Evolutionary conservation across 2,329 filamentous ascomycete species (phyloP).

Genomic region (Colletotrichum eleusines): DNA sequence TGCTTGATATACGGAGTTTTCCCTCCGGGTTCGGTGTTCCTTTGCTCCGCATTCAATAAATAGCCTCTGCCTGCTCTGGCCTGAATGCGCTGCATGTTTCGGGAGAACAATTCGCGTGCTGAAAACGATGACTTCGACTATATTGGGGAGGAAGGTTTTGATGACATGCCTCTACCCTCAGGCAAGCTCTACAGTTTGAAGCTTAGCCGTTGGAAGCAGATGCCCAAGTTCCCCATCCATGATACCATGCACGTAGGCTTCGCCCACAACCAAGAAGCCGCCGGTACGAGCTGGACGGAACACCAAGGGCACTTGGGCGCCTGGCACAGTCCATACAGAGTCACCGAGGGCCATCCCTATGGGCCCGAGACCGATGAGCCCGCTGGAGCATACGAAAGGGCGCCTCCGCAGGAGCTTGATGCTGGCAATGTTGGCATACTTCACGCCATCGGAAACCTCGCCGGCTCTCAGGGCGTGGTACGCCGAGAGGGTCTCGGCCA

Average conservation of each 20-base stretch:
- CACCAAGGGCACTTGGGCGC: constrained; percentile 1
- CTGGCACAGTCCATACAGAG: constrained; percentile 3
- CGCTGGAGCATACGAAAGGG: not conserved
- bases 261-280: not conserved
- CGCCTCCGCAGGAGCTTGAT: constrained; percentile 8
- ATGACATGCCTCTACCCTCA: not conserved
- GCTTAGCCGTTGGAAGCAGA: not conserved
- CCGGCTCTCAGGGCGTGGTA: constrained; percentile 12
- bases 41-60: too few species aligned
- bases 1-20: too few species aligned
- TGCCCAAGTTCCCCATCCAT: constrained; percentile 11
- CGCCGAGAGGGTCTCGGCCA: not conserved
- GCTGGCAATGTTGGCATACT: constrained; percentile 14
- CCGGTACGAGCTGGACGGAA: not conserved
- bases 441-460: constrained; percentile 1
- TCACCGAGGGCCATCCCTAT: not conserved
- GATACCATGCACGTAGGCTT: constrained; percentile 17
- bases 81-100: not conserved
- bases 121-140: not conserved
- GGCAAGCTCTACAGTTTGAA: not conserved
- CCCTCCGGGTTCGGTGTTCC: too few species aligned
- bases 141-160: not conserved
- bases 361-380: constrained; percentile 1
- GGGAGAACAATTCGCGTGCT: not conserved
- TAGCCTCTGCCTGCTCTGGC: too few species aligned